Conservation (phyloP, 2,329 filamentous ascomycete species). For the Cordyceps cicadae region DNA sequence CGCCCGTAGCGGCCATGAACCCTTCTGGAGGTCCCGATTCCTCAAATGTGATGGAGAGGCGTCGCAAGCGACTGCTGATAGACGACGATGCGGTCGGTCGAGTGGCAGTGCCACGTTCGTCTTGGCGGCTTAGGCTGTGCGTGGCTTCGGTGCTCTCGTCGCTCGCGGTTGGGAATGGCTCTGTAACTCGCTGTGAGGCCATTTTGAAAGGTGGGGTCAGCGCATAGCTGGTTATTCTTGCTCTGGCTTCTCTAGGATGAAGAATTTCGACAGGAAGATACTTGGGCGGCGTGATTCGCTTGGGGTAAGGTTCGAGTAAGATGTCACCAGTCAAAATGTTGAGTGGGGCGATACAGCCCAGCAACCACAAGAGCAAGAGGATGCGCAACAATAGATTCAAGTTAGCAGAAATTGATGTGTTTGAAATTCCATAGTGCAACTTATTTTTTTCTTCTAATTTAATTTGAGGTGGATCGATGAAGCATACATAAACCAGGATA, state of each 20-base stretch:
- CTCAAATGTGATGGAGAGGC: conserved; percentile 31
- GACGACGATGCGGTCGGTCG: conserved; percentile 24
- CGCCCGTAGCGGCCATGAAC: conserved; percentile 39
- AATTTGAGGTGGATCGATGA: too few species aligned
- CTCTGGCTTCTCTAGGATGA: background rate
- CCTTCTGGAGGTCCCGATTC: conserved; percentile 39
- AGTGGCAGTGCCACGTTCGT: conserved; percentile 13
- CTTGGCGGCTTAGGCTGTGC: background rate
- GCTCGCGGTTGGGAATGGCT: conserved; percentile 18
- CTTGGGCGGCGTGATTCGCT: background rate
- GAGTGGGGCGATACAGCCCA: too few species aligned
- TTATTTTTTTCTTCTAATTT: too few species aligned
- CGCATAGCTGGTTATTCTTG: background rate
- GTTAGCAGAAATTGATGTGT: too few species aligned
- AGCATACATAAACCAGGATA: too few species aligned
- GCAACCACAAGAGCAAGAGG: too few species aligned
- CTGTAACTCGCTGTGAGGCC: background rate
- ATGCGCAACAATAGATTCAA: too few species aligned
- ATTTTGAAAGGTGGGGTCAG: background rate
- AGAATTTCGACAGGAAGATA: background rate
- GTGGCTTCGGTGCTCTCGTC: conserved; percentile 7
- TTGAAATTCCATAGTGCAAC: too few species aligned
- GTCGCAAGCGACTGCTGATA: conserved; percentile 24
- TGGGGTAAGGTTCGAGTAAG: background rate
- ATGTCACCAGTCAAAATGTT: background rate